Evolutionary conservation across 2,329 filamentous ascomycete genomes (phyloP), one percentile per base, ranked within the genome.

Genomic region (Claviceps pazoutovae): DNA sequence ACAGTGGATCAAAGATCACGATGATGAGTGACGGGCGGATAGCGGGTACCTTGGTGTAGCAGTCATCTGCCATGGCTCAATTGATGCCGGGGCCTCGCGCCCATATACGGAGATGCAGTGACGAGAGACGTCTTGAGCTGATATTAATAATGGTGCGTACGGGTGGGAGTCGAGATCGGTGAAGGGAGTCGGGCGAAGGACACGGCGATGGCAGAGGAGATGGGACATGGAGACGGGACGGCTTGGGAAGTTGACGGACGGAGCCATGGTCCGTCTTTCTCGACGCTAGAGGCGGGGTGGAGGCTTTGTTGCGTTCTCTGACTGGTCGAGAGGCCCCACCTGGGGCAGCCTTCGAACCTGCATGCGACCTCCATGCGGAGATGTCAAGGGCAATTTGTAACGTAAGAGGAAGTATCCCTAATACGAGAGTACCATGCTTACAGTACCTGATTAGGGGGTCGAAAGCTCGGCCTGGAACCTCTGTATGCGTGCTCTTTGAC

Each of bases 31-130:
- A 42, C 11, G 16, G 34, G 23, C 49, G 49, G 51, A 51, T 52
- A 54, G 57, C 54, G 54, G 71, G 64, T 63, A 74, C 72, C 69
- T 69, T 64, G 63, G 62, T 66, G 64, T 67, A 61, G 63, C 63
- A 65, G 64, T 62, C 66, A 63, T 69, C 65, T 69, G 71, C 72
- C 73, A 75, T 75, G 67, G 66, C 67, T 72, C 66, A 68, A 70
- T 68, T 63, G 62, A 64, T 62, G 62, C 62, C 66, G 64, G 66
- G 66, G 64, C 60, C 53, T 61, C 62, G 64, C 66, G 66, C 69
- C 67, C 71, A 74, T 74, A 65, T 65, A 67, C 63, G 57, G 61
- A 56, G 23, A 39, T 49, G 16, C 44, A 45, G 14, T 30, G 47
- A 50, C 48, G 47, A 43, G 45, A 19, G 48, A 39, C 46, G 17